Evolutionary conservation across 2,329 filamentous ascomycete genomes (phyloP).

Genomic region (Epichloe bromicola): DNA sequence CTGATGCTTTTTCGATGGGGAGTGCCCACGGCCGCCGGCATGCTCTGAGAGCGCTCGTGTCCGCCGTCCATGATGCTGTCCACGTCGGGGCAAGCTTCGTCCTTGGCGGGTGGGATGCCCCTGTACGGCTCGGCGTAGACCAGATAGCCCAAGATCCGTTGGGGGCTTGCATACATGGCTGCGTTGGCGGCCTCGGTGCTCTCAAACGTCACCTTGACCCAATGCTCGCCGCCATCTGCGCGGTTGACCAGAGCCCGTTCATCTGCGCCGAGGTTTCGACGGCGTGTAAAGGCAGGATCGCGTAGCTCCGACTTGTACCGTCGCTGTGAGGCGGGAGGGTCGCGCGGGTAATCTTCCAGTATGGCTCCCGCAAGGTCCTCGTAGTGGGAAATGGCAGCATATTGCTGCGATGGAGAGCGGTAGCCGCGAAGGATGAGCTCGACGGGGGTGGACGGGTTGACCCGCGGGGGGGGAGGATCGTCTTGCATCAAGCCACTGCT

Average conservation of each 20-base stretch:
- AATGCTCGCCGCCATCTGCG: constrained; percentile 75
- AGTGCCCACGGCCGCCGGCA: constrained; percentile 18
- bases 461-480: constrained; percentile 24
- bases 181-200: constrained; percentile 57
- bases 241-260: constrained; percentile 70
- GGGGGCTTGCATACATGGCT: constrained; percentile 57
- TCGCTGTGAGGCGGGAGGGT: constrained; percentile 57
- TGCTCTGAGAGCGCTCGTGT: constrained; percentile 22
- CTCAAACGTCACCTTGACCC: constrained; percentile 81
- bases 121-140: constrained; percentile 60
- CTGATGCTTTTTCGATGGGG: constrained; percentile 16
- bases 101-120: constrained; percentile 48
- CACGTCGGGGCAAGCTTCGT: constrained; percentile 47
- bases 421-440: constrained; percentile 84
- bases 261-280: constrained; percentile 50
- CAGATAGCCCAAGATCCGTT: constrained; percentile 55
- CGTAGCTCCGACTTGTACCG: constrained; percentile 64
- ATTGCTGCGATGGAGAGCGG: constrained; percentile 50
- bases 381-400: constrained; percentile 80
- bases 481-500: constrained; percentile 23
- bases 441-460: constrained; percentile 33
- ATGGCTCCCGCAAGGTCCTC: constrained; percentile 76
- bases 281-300: constrained; percentile 56
- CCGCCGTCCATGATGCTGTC: constrained; percentile 23
- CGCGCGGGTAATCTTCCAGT: constrained; percentile 85